Percentiles rank a stretch among this genome's conserved stretches.
These are phyloP conservation scores for Chlorophyllum brunneum DNA, from an alignment of 768 basidiomycete species.

Conservation along the genomic window DNA sequence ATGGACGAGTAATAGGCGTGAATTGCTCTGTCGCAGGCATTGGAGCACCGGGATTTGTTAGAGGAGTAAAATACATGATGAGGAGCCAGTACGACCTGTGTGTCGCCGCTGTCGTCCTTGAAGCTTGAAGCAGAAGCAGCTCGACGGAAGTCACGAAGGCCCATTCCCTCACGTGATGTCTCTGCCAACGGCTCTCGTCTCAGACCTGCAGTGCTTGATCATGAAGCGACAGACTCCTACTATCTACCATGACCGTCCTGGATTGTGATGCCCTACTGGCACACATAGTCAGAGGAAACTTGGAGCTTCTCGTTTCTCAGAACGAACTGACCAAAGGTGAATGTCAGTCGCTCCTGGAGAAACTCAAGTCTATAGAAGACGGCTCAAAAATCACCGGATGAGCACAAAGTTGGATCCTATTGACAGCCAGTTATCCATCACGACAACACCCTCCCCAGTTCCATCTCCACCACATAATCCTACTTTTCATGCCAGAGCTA, in stretches of 20 bases:
- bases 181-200: background rate
- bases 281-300: conserved; percentile 49
- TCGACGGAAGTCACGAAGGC: too few species aligned
- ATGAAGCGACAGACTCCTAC: background rate
- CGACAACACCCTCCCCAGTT: background rate
- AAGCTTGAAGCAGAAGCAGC: too few species aligned
- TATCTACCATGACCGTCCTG: background rate
- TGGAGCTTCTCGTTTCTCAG: conserved; percentile 51
- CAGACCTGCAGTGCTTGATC: background rate
- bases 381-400: background rate
- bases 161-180: background rate
- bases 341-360: conserved; percentile 40
- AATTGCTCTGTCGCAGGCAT: conserved; percentile 29
- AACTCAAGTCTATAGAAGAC: conserved; percentile 25
- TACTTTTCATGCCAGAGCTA: background rate
- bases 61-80: background rate
- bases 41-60: background rate
- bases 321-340: conserved; percentile 43
- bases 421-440: too few species aligned
- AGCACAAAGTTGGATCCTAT: too few species aligned
- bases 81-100: background rate
- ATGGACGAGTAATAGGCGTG: conserved; percentile 33
- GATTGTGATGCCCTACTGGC: conserved; percentile 24
- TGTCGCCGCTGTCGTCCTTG: background rate
- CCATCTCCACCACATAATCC: background rate